These are phyloP conservation scores for Globisporangium okanoganense DNA, from an alignment of 352 stramenopile species.

Conservation along the genomic window DNA sequence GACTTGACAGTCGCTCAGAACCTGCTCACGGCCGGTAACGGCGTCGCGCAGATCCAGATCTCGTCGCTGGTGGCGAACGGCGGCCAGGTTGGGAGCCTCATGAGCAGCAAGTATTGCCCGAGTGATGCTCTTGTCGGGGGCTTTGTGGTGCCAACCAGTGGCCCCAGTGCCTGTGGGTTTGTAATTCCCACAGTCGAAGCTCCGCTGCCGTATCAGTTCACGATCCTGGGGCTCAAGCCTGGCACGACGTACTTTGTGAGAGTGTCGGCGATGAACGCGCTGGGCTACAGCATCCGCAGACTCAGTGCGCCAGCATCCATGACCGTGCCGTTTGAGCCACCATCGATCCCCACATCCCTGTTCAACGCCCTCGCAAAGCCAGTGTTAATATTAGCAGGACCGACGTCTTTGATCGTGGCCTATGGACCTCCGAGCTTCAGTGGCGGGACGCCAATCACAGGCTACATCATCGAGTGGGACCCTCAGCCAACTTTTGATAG, in stretches of 20 bases:
- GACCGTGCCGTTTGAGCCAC: conserved; percentile 62
- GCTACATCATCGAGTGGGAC: conserved; percentile 92
- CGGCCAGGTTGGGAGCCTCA: conserved; percentile 33
- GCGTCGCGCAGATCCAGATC: conserved; percentile 35
- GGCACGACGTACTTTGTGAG: conserved; percentile 65
- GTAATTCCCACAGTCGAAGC: conserved; percentile 19
- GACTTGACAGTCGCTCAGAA: conserved; percentile 40
- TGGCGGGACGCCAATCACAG: conserved; percentile 83
- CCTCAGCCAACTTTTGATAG: conserved; percentile 70
- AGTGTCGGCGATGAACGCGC: conserved; percentile 60
- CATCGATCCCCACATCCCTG: conserved; percentile 45
- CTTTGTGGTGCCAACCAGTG: conserved; percentile 15
- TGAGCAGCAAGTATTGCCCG: conserved; percentile 49
- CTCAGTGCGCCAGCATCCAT: conserved; percentile 50
- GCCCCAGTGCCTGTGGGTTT: conserved; percentile 33
- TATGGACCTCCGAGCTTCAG: conserved; percentile 82
- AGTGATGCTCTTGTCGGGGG: conserved; percentile 18
- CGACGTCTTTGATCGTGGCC: conserved; percentile 68
- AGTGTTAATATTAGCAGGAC: conserved; percentile 62
- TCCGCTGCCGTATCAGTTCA: conserved; percentile 38
- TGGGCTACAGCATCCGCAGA: conserved; percentile 59
- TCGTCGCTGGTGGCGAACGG: conserved; percentile 20
- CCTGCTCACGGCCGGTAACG: conserved; percentile 36
- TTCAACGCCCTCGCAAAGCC: conserved; percentile 57
- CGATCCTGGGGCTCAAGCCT: conserved; percentile 52